phyloP scores from a whole-genome alignment of 2,329 filamentous ascomycete species.

The Trichothecium roseum region DNA sequence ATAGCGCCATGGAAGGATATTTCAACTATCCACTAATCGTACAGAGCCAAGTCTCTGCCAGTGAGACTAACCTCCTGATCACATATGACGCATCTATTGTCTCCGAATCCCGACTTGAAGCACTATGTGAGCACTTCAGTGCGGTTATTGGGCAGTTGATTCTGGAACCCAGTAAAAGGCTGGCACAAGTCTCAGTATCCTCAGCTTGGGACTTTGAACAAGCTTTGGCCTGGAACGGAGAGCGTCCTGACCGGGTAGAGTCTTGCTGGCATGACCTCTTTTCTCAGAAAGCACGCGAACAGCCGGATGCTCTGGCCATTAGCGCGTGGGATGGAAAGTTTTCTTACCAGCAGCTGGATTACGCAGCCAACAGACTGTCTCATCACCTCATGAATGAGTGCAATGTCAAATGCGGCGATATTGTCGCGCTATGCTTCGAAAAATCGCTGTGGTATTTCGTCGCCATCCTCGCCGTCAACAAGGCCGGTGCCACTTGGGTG shows the following conservation, averaged over 20 bases:
- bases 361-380: constrained; percentile 11
- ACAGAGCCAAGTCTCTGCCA: background rate
- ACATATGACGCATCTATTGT: constrained; percentile 2
- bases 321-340: constrained; percentile 11
- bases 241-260: background rate
- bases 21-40: constrained; percentile 5
- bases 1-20: constrained; percentile 12
- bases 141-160: background rate
- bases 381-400: constrained; percentile 8
- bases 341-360: constrained; percentile 15
- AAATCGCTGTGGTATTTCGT: constrained; percentile 23
- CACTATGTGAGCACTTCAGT: constrained; percentile 1
- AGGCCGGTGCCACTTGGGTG: constrained; percentile 15
- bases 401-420: constrained; percentile 9
- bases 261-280: constrained; percentile 2
- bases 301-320: constrained; percentile 9
- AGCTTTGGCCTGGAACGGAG: background rate
- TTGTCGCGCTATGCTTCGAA: constrained; percentile 22
- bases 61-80: background rate
- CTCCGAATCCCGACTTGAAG: background rate
- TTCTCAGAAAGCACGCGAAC: constrained; percentile 12
- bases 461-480: constrained; percentile 19
- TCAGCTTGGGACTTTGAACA: constrained; percentile 2
- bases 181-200: background rate
- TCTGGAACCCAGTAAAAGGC: background rate